These are phyloP conservation scores for Cyamopsis tetragonoloba DNA, from an alignment of 306 rosid genomes.

Conservation along the genomic window DNA sequence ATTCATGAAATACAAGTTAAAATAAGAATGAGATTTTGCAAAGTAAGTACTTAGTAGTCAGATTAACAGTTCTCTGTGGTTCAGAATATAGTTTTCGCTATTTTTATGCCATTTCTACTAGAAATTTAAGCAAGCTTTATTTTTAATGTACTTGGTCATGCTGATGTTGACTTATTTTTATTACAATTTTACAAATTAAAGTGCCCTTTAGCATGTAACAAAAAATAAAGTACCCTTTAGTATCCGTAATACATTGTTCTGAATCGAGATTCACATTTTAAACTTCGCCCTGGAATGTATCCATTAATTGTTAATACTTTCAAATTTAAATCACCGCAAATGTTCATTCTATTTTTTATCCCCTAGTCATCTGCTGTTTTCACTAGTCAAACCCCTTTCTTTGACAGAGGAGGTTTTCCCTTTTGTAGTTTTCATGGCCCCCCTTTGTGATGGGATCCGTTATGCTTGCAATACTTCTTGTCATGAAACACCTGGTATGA, in stretches of 20 bases:
- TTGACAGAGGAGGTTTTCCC: constrained; percentile 34
- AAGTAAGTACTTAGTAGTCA: not conserved
- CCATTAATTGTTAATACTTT: not conserved
- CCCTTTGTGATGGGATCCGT: constrained; percentile 94
- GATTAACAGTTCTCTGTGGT: not conserved
- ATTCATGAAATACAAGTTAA: not conserved
- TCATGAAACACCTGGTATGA: constrained; percentile 93
- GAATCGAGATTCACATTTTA: not conserved
- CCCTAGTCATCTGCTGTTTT: not conserved
- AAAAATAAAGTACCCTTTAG: not conserved
- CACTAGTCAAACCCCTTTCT: constrained; percentile 27
- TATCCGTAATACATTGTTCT: not conserved
- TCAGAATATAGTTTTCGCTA: not conserved
- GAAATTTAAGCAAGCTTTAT: not conserved
- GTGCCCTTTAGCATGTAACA: too few relatives aligned
- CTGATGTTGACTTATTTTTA: not conserved
- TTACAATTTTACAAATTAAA: not conserved
- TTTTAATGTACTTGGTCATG: not conserved
- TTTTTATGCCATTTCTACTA: not conserved
- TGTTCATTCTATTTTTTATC: constrained; percentile 8
- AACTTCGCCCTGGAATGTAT: not conserved
- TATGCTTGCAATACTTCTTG: constrained; percentile 63
- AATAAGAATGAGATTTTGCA: not conserved
- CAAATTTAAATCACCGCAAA: not conserved
- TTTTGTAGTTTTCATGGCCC: constrained; percentile 84